Evolutionary conservation across 202 grass and related monocot genomes (phyloP).

Genomic region (Digitaria exilis): DNA sequence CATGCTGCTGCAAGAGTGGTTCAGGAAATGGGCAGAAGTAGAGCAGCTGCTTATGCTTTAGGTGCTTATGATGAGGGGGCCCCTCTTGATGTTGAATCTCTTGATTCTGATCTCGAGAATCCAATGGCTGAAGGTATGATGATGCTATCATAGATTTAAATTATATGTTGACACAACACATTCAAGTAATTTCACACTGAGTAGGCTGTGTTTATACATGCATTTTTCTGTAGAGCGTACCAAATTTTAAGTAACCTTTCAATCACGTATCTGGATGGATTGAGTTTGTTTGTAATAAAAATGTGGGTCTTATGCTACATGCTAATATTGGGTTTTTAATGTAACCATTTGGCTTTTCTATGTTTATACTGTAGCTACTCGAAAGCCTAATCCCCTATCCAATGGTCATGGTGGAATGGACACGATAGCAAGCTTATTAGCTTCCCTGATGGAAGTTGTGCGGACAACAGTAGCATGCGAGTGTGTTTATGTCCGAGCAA

Average conservation of each 20-base stretch:
- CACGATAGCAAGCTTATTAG: conserved; percentile 88
- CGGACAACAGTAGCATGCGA: conserved; percentile 98
- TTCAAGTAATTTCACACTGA: conserved; percentile 8
- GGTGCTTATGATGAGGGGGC: conserved; percentile 89
- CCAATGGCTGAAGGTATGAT: conserved; percentile 81
- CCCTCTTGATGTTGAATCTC: conserved; percentile 68
- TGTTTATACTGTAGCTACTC: conserved; percentile 55
- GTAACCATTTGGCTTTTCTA: conserved; percentile 15
- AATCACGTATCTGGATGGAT: conserved; percentile 22
- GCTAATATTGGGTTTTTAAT: conserved; percentile 2
- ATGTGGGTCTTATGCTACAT: conserved; percentile 14
- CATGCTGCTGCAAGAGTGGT: conserved; percentile 97
- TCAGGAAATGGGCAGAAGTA: conserved; percentile 99
- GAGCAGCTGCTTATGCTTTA: conserved; percentile 91
- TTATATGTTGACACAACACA: not conserved
- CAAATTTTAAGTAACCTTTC: not conserved
- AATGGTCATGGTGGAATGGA: conserved; percentile 77
- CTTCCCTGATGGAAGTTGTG: conserved; percentile 98
- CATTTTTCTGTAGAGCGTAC: conserved; percentile 23
- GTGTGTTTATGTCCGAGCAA: conserved; percentile 98
- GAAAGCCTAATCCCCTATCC: conserved; percentile 73
- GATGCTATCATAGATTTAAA: conserved; percentile 21
- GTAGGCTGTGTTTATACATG: not conserved
- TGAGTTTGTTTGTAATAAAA: conserved; percentile 29
- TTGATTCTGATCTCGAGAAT: conserved; percentile 84